Evolutionary conservation across 345 rosid genomes (phyloP), one percentile per base, ranked within the genome.

Genomic region (Dovyalis caffra): DNA sequence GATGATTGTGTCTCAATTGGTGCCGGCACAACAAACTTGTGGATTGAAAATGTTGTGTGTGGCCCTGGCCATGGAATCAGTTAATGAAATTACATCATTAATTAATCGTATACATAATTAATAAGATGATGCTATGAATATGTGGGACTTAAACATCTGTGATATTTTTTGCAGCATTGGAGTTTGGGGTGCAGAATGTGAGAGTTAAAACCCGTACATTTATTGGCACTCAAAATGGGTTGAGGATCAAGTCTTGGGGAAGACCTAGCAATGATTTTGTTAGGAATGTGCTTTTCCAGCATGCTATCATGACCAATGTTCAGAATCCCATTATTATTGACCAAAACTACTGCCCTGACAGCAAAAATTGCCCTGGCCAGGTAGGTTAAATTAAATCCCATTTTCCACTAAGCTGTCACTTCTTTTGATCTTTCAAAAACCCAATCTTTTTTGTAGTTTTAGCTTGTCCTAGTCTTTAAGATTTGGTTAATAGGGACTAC

Each of bases 1-100:
- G 78, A 76, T 0, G 78, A 76, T 18, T 69, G 64, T 20, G 11
- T 76, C 49, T 76, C 78, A 57, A 25, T 69, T 21, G 74, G 78
- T 20, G 45, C 73, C 12, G 78, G 73, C 6, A 66, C 74, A 1
- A n/a, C 26, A 0, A 61, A 76, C 25, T 45, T 76, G 28, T 69
- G 68, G 68, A 69, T 76, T 43, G 73, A 76, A 33, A 32, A 45
- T 0, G 53, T 68, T 1, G 47, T 21, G 16, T 76, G 78, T 32
- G 73, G 73, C 1, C 69, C 73, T 68, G 74, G 69, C 23, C 78
- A 76, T 20, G 69, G 73, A n/a, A 76, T 76, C 49, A 75, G 73
- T 68, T 75, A 58, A 21, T 9, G 2, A 61, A 15, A 3, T 29
- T 12, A 40, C 11, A 40, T 12, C 16, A 40, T 40, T 40, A 12